These are phyloP conservation scores for Friedmanniomyces endolithicus DNA, from an alignment of 495 filamentous ascomycete genomes.

Conservation along the genomic window DNA sequence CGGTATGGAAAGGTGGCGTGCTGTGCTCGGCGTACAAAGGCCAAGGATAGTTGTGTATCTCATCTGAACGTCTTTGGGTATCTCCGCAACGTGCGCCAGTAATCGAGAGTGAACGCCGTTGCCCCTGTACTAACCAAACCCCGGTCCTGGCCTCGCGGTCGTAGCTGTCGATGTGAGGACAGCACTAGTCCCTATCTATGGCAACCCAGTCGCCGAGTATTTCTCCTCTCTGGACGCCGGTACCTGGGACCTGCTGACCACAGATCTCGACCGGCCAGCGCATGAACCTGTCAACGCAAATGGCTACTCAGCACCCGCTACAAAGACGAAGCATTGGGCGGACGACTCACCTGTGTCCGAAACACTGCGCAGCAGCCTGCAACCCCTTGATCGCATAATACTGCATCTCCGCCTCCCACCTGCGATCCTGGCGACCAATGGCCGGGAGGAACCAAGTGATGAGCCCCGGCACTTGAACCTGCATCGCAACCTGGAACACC, in stretches of 20 bases:
- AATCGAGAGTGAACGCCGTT: not conserved
- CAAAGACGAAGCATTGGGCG: not conserved
- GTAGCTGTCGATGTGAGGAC: too few relatives aligned
- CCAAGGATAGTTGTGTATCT: not conserved
- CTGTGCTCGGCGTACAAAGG: conserved; percentile 14
- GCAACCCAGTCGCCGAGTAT: not conserved
- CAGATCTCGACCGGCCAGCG: conserved; percentile 2
- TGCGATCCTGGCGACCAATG: not conserved
- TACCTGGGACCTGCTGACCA: not conserved
- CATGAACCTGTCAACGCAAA: not conserved
- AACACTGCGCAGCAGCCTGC: not conserved
- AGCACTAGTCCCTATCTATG: not conserved
- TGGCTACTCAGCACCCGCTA: not conserved
- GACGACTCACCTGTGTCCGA: not conserved
- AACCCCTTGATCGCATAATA: not conserved
- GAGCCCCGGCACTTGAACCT: not conserved
- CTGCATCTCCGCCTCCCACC: not conserved
- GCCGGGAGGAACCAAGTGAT: not conserved
- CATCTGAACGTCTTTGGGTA: not conserved
- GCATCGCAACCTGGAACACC: not conserved
- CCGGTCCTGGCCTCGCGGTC: too few relatives aligned
- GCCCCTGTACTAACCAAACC: not conserved
- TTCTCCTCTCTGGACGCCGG: not conserved
- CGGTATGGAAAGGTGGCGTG: conserved; percentile 22
- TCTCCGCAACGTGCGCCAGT: not conserved